phyloP scores from a whole-genome alignment of 2,329 filamentous ascomycete species.

The Cryphonectria naterciae region DNA sequence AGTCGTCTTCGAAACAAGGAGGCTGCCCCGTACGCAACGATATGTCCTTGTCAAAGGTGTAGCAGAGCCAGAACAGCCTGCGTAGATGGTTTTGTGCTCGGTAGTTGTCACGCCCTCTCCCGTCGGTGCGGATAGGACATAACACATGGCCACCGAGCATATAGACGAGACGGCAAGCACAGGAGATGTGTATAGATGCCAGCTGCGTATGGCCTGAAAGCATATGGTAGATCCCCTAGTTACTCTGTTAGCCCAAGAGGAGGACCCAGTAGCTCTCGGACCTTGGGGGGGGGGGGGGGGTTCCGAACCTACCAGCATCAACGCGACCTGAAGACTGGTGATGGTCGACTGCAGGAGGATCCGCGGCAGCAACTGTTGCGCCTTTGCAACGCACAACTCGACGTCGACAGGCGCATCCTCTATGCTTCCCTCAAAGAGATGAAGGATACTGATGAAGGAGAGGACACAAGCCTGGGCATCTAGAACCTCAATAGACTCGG shows the following conservation, averaged over 20 bases:
- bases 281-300: too few species aligned
- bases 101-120: constrained; percentile 20
- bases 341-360: constrained; percentile 49
- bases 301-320: constrained; percentile 56
- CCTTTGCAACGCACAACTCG: constrained; percentile 46
- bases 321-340: constrained; percentile 48
- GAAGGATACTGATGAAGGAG: constrained; percentile 49
- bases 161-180: constrained; percentile 53
- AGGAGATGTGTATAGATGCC: constrained; percentile 47
- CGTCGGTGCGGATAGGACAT: neutral
- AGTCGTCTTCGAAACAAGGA: constrained; percentile 53
- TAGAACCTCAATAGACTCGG: neutral
- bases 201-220: constrained; percentile 52
- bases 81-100: constrained; percentile 42
- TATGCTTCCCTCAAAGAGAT: constrained; percentile 26
- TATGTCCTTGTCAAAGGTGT: constrained; percentile 60
- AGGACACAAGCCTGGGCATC: constrained; percentile 51
- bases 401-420: constrained; percentile 39
- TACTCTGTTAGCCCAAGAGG: neutral
- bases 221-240: constrained; percentile 48
- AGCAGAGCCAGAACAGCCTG: constrained; percentile 59
- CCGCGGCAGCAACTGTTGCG: constrained; percentile 47
- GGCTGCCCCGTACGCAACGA: constrained; percentile 57
- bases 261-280: constrained; percentile 8
- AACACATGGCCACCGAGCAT: constrained; percentile 51